Conservation (phyloP, 257 asterid genomes). For the Ballota nigra region DNA sequence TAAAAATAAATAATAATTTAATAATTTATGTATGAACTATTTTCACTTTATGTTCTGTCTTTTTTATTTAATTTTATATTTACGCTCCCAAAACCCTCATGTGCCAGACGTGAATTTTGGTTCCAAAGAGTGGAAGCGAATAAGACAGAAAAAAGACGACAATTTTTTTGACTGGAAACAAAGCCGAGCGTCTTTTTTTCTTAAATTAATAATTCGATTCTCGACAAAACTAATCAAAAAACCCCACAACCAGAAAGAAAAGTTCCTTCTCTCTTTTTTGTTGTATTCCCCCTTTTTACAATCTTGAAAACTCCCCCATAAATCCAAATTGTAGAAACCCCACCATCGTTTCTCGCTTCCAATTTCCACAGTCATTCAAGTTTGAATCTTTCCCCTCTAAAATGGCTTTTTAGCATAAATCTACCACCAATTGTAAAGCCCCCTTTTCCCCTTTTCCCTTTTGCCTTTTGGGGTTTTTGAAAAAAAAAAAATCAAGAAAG, state of each 20-base stretch:
- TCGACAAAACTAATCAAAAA: conserved; percentile 20
- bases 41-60: no score
- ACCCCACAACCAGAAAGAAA: neutral
- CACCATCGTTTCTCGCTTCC: neutral
- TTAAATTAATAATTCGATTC: conserved; percentile 28
- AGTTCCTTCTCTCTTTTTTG: neutral
- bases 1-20: no score
- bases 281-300: conserved; percentile 18
- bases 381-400: conserved; percentile 9
- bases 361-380: conserved; percentile 12
- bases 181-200: conserved; percentile 26
- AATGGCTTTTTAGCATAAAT: conserved; percentile 22
- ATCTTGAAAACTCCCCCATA: conserved; percentile 25
- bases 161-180: conserved; percentile 1
- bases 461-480: neutral
- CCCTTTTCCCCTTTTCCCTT: neutral
- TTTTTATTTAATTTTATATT: no score
- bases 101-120: neutral
- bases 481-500: no score
- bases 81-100: no score
- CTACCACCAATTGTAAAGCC: neutral
- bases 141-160: conserved; percentile 27
- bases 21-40: no score
- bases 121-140: conserved; percentile 3
- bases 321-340: conserved; percentile 29